Conservation (phyloP, 2,329 filamentous ascomycete species). For the Talaromyces sp. region DNA sequence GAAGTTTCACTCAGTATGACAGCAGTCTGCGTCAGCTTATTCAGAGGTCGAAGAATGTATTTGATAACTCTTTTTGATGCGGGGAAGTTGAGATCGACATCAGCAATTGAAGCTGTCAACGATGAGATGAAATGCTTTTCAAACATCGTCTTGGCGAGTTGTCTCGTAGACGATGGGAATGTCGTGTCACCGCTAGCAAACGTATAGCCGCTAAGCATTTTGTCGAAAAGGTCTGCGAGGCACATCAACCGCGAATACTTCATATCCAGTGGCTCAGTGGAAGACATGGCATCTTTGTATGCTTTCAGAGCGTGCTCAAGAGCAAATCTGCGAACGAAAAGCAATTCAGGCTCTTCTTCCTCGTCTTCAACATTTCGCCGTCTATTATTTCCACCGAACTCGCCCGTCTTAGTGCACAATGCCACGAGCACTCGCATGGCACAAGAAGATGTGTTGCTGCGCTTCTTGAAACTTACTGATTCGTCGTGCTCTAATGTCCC, state of each 20-base stretch:
- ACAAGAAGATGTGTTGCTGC: constrained; percentile 75
- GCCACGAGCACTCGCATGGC: constrained; percentile 84
- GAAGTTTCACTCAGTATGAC: constrained; percentile 80
- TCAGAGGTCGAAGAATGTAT: constrained; percentile 87
- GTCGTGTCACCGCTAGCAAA: constrained; percentile 53
- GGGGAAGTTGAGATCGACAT: constrained; percentile 92
- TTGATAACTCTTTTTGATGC: constrained; percentile 92
- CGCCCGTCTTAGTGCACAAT: constrained; percentile 81
- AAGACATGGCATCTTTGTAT: constrained; percentile 80
- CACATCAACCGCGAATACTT: constrained; percentile 86
- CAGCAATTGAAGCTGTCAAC: constrained; percentile 85
- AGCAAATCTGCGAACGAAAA: constrained; percentile 92
- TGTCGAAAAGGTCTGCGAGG: constrained; percentile 85
- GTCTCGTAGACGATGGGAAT: constrained; percentile 64
- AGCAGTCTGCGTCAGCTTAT: constrained; percentile 81
- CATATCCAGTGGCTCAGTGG: constrained; percentile 73
- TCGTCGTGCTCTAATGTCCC: constrained; percentile 68
- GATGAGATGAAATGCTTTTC: constrained; percentile 93
- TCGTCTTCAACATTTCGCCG: constrained; percentile 48
- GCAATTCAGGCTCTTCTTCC: constrained; percentile 52
- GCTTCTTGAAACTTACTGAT: constrained; percentile 76
- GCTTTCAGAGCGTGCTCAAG: constrained; percentile 88
- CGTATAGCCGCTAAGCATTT: constrained; percentile 80
- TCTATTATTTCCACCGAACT: constrained; percentile 62
- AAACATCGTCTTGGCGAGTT: constrained; percentile 92